A percentile compares a stretch with the other conserved stretches of the same genome.
phyloP scores from a whole-genome alignment of 305 asterid genomes.

The Withania somnifera region DNA sequence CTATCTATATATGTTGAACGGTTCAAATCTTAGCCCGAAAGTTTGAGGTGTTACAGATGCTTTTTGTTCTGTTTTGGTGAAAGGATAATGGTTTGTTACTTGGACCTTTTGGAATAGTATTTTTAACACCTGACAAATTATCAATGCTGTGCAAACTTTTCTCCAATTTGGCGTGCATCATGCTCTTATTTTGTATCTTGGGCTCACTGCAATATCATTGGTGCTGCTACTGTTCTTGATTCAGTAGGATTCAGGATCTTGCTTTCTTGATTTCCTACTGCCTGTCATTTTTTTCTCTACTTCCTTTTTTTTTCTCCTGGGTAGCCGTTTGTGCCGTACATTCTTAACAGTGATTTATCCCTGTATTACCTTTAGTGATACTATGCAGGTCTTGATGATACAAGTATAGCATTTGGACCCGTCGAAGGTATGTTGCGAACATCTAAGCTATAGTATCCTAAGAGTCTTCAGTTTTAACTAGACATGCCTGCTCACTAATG shows the following conservation, averaged over 20 bases:
- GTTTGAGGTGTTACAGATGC: no score
- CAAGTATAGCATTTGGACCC: constrained; percentile 64
- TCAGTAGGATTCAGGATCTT: not conserved
- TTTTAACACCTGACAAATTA: not conserved
- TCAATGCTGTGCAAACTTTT: not conserved
- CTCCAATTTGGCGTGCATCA: not conserved
- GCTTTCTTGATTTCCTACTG: not conserved
- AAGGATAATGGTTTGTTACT: not conserved
- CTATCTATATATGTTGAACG: no score
- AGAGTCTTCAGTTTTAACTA: not conserved
- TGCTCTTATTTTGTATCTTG: not conserved
- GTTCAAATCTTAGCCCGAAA: no score
- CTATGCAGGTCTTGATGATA: constrained; percentile 64
- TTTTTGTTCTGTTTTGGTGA: not conserved
- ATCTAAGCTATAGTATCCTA: not conserved
- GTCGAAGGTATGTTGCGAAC: constrained; percentile 45
- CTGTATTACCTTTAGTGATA: not conserved
- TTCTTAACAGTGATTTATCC: not conserved
- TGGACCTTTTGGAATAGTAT: not conserved
- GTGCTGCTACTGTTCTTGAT: not conserved
- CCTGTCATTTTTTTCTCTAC: not conserved
- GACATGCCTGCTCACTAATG: not conserved
- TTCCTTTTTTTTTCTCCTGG: not conserved
- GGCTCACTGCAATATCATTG: not conserved
- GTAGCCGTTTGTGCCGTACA: not conserved